These are phyloP conservation scores for Ceriops decandra DNA, from an alignment of 345 rosid species.

Conservation along the genomic window DNA sequence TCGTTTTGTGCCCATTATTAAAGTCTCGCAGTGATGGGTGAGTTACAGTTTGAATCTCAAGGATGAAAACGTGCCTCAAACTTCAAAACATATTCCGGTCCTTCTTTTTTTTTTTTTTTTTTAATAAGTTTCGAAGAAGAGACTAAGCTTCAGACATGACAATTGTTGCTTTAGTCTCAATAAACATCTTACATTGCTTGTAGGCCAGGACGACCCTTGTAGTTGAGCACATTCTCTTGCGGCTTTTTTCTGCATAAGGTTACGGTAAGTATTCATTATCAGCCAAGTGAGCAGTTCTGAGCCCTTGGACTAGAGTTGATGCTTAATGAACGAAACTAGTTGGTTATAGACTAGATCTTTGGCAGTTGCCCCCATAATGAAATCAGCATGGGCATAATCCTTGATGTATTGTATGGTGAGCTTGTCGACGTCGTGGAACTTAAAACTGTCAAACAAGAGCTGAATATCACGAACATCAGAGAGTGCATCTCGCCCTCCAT, in stretches of 20 bases:
- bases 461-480: constrained; percentile 62
- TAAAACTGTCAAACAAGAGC: constrained; percentile 52
- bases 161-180: not conserved
- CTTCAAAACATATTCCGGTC: too few species aligned
- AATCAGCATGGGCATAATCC: constrained; percentile 81
- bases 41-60: too few species aligned
- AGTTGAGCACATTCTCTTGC: not conserved
- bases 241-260: not conserved
- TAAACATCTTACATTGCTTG: constrained; percentile 1
- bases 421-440: constrained; percentile 62
- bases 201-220: not conserved
- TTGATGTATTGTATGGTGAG: constrained; percentile 55
- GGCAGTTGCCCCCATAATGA: constrained; percentile 80
- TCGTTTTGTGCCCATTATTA: too few species aligned
- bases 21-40: too few species aligned
- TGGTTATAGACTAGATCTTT: constrained; percentile 68
- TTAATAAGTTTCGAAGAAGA: too few species aligned
- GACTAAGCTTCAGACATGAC: too few species aligned
- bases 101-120: too few species aligned
- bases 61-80: too few species aligned
- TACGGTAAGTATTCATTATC: not conserved
- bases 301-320: constrained; percentile 16
- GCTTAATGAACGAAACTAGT: constrained; percentile 55
- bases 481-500: constrained; percentile 67
- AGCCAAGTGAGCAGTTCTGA: too few species aligned